phyloP scores from a whole-genome alignment of 2,329 filamentous ascomycete species.

The Colletotrichum trifolii region DNA sequence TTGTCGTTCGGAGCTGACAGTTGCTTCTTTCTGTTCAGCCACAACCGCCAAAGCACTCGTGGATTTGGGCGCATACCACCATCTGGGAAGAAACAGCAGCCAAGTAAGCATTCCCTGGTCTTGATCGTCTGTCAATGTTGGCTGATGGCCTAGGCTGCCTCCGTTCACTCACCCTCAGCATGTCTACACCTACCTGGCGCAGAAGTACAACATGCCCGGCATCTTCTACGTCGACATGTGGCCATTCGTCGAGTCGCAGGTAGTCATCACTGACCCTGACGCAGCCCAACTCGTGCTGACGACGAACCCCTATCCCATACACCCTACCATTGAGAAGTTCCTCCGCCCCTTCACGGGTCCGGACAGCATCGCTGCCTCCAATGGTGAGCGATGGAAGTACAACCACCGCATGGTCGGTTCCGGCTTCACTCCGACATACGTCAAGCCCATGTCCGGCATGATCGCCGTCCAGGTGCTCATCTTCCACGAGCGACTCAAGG shows the following conservation, averaged over 20 bases:
- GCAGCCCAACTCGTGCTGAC: conserved; percentile 40
- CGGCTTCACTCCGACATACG: conserved; percentile 42
- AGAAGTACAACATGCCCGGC: conserved; percentile 41
- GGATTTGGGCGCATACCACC: conserved; percentile 40
- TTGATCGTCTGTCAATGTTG: neutral
- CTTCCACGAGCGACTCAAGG: conserved; percentile 38
- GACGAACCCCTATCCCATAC: conserved; percentile 39
- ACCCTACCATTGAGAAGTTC: conserved; percentile 35
- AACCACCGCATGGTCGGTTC: conserved; percentile 44
- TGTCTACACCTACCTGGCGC: conserved; percentile 40
- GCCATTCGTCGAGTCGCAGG: conserved; percentile 43
- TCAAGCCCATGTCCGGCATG: conserved; percentile 40
- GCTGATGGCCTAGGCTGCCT: conserved; percentile 25
- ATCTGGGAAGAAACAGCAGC: conserved; percentile 35
- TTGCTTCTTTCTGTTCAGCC: neutral
- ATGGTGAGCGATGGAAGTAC: conserved; percentile 44
- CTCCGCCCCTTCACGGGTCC: conserved; percentile 40
- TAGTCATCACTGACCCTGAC: conserved; percentile 42
- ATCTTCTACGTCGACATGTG: conserved; percentile 47
- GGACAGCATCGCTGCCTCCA: conserved; percentile 40
- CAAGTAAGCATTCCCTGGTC: neutral
- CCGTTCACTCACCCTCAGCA: conserved; percentile 40
- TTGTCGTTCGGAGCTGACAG: neutral
- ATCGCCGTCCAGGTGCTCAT: conserved; percentile 42
- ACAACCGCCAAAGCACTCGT: conserved; percentile 37